Conservation (phyloP, 2,329 filamentous ascomycete species). For the Huntiella moniliformis region DNA sequence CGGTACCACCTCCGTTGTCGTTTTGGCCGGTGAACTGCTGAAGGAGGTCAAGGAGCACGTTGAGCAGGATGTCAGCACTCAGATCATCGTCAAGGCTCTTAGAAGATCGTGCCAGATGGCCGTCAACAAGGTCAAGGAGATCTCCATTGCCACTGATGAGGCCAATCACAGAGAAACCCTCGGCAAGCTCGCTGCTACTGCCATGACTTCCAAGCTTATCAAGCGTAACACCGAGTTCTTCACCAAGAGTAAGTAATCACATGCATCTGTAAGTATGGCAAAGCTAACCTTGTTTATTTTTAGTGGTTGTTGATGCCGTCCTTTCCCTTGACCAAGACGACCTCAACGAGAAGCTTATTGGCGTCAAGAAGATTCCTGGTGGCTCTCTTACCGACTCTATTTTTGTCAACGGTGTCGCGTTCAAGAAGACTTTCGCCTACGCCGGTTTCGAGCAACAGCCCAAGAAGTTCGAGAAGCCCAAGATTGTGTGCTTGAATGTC, state of each 20-base stretch:
- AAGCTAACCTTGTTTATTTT: neutral
- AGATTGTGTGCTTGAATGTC: conserved; percentile 94
- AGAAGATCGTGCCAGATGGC: conserved; percentile 75
- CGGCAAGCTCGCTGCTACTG: conserved; percentile 73
- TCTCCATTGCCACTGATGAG: conserved; percentile 70
- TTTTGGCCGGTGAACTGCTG: conserved; percentile 89
- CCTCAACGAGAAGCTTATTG: conserved; percentile 93
- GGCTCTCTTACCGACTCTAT: conserved; percentile 90
- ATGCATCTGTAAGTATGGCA: neutral
- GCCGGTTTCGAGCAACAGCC: conserved; percentile 98
- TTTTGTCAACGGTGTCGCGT: conserved; percentile 94
- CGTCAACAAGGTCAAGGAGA: conserved; percentile 98
- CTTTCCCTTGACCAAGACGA: conserved; percentile 90
- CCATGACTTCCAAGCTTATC: conserved; percentile 99
- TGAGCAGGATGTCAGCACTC: conserved; percentile 89
- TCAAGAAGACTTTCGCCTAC: conserved; percentile 99
- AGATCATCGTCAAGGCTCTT: conserved; percentile 93
- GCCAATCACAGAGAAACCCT: conserved; percentile 74
- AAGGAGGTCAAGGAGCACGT: conserved; percentile 95
- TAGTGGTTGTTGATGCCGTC: conserved; percentile 95
- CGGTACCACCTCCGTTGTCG: conserved; percentile 92
- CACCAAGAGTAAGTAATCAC: conserved; percentile 54
- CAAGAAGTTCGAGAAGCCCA: conserved; percentile 82
- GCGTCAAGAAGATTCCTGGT: conserved; percentile 94
- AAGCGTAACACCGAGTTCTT: conserved; percentile 95